Conservation (phyloP, 495 filamentous ascomycete species). For the Aspergillus funiculosus region DNA sequence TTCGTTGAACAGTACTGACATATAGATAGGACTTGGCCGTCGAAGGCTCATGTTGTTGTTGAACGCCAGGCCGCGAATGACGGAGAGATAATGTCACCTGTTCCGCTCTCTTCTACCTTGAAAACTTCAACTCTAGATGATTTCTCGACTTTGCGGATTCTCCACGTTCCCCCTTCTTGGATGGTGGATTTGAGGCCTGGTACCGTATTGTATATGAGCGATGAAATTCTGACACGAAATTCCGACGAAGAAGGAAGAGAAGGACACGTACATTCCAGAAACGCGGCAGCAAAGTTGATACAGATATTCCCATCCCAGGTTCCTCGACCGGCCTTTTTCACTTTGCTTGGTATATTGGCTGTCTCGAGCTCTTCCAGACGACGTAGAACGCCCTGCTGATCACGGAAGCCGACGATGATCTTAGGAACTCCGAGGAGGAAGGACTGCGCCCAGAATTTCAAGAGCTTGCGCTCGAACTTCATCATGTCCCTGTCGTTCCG, state of each 20-base stretch:
- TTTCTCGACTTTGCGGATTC: slow-evolving; percentile 58
- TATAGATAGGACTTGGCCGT: no score
- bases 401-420: slow-evolving; percentile 85
- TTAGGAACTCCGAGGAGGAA: slow-evolving; percentile 89
- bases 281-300: slow-evolving; percentile 75
- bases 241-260: not conserved
- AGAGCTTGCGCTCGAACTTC: slow-evolving; percentile 80
- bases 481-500: slow-evolving; percentile 56
- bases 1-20: no score
- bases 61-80: slow-evolving; percentile 76
- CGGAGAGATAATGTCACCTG: slow-evolving; percentile 68
- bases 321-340: slow-evolving; percentile 54
- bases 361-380: slow-evolving; percentile 74
- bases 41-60: slow-evolving; percentile 19
- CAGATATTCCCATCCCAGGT: slow-evolving; percentile 87
- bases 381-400: slow-evolving; percentile 62
- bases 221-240: not conserved
- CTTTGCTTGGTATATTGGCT: slow-evolving; percentile 63
- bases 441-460: slow-evolving; percentile 95
- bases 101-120: slow-evolving; percentile 63
- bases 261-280: slow-evolving; percentile 61
- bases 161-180: slow-evolving; percentile 71
- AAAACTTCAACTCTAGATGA: slow-evolving; percentile 61
- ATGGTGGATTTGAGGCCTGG: slow-evolving; percentile 63
- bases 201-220: slow-evolving; percentile 2